Percentiles rank a stretch among this genome's conserved stretches.
Evolutionary conservation across 2,329 filamentous ascomycete species (phyloP).

Genomic region (Tolypocladium amazonense): DNA sequence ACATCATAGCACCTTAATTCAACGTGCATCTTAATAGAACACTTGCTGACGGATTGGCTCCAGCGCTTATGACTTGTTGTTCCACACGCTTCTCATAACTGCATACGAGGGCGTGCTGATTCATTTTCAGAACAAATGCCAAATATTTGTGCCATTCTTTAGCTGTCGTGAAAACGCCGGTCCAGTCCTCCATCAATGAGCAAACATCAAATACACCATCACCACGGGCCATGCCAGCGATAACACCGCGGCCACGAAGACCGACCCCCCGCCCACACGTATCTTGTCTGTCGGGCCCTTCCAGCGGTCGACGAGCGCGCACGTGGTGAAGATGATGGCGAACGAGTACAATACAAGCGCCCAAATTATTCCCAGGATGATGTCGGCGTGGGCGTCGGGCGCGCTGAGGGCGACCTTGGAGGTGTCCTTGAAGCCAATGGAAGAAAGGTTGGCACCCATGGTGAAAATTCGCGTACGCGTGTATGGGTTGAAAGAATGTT

Average conservation of each 20-base stretch:
- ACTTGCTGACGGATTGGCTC: background rate
- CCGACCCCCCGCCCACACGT: constrained; percentile 14
- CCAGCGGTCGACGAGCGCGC: constrained; percentile 32
- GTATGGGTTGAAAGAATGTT: background rate
- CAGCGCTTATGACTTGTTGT: background rate
- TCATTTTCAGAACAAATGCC: background rate
- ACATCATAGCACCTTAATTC: background rate
- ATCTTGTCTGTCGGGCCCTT: constrained; percentile 24
- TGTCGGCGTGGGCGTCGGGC: constrained; percentile 17
- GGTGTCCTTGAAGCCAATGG: constrained; percentile 22
- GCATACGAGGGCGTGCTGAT: background rate
- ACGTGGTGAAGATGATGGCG: constrained; percentile 31
- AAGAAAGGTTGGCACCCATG: constrained; percentile 32
- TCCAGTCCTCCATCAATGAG: constrained; percentile 3
- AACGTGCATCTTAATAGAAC: background rate
- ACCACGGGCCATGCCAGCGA: constrained; percentile 26
- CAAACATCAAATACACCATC: constrained; percentile 19
- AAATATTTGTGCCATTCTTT: background rate
- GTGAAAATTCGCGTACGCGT: background rate
- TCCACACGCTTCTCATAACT: background rate
- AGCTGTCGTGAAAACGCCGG: background rate
- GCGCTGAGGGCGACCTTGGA: constrained; percentile 21
- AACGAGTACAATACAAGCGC: constrained; percentile 21
- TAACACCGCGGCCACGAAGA: constrained; percentile 19
- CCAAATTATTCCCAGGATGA: constrained; percentile 25